Conservation (phyloP, 352 stramenopile genomes). For the Phytophthora colocasiae region DNA sequence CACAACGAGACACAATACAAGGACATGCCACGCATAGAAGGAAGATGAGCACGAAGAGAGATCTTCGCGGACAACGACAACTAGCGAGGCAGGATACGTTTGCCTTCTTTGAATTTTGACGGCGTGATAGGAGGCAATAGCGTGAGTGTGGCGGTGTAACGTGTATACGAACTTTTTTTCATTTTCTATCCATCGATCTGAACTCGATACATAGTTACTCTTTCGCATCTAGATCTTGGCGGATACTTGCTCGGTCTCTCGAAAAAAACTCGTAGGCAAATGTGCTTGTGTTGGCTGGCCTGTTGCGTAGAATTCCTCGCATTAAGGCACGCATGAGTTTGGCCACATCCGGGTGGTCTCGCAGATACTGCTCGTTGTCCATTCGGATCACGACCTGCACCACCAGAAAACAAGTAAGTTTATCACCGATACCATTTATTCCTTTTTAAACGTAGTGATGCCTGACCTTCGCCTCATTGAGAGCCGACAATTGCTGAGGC, state of each 20-base stretch:
- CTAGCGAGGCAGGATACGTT: slow-evolving; percentile 34
- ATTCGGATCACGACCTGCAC: slow-evolving; percentile 76
- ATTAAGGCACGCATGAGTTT: slow-evolving; percentile 68
- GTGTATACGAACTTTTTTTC: slow-evolving; percentile 37
- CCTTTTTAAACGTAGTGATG: neutral
- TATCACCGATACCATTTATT: too few relatives aligned
- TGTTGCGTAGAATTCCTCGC: slow-evolving; percentile 62
- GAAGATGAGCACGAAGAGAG: slow-evolving; percentile 23
- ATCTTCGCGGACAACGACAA: slow-evolving; percentile 30
- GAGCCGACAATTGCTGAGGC: slow-evolving; percentile 59
- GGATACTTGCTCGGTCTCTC: slow-evolving; percentile 41
- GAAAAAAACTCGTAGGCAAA: slow-evolving; percentile 71
- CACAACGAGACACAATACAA: slow-evolving; percentile 45
- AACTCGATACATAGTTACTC: slow-evolving; percentile 29
- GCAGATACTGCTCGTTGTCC: slow-evolving; percentile 81
- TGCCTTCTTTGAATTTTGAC: slow-evolving; percentile 46
- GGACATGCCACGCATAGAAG: slow-evolving; percentile 29
- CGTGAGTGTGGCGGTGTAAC: slow-evolving; percentile 43
- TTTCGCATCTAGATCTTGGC: slow-evolving; percentile 55
- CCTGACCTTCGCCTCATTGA: slow-evolving; percentile 74
- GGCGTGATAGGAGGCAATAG: slow-evolving; percentile 37
- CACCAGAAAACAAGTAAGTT: slow-evolving; percentile 1
- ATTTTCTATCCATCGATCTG: slow-evolving; percentile 12
- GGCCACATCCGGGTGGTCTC: slow-evolving; percentile 64
- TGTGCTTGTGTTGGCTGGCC: slow-evolving; percentile 51